Base-by-base conservation (phyloP, 1,284 basidiomycete species). In the Trichosporon ovoides region DNA sequence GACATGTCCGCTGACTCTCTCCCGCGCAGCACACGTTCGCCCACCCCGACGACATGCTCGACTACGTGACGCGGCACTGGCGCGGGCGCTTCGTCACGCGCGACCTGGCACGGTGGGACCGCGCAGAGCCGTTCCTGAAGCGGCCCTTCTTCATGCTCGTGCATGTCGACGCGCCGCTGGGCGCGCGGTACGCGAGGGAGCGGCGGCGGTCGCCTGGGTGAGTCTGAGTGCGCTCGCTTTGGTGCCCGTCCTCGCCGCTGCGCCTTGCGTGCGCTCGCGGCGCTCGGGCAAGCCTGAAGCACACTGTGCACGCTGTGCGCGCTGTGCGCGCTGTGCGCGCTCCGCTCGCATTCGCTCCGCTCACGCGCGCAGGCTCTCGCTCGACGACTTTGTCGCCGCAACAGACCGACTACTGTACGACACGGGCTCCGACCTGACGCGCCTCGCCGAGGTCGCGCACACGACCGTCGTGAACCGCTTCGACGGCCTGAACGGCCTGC, bases 91-190 rank as follows among this genome's bases (percentile, higher is more conserved):
- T 88, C 69, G 92, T 98, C 31, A 96, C 92, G 0, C 81, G 82
- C 7, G 88, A 91, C 68, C 75, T 97, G 19, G 71, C 74, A 51
- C 84, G 83, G 1, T 77, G 77, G 31, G 60, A 61, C 0, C 81
- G 84, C n/a, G 69, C 85, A 16, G 80, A 94, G 38, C 78, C 82
- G 48, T 98, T 97, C 70, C 75, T 85, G 37, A 93, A 87, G 71
- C 81, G 96, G 10, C 95, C 95, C 0, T 98, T 92, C 74, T 93
- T 97, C 72, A 78, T 97, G 68, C 82, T 97, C 33, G 79, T 97
- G 37, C 83, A 80, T 49, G 82, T 95, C n/a, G 91, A 97, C 61
- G 94, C 89, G 0, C 93, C 94, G 0, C 69, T 95, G 22, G 72
- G 86, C 24, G 67, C 74, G 10, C 65, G 81, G 20, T 82, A 69